A percentile compares a stretch with the other conserved stretches of the same genome.
Conservation (phyloP, 1,284 basidiomycete genomes). For the Heterobasidion irregulare region DNA sequence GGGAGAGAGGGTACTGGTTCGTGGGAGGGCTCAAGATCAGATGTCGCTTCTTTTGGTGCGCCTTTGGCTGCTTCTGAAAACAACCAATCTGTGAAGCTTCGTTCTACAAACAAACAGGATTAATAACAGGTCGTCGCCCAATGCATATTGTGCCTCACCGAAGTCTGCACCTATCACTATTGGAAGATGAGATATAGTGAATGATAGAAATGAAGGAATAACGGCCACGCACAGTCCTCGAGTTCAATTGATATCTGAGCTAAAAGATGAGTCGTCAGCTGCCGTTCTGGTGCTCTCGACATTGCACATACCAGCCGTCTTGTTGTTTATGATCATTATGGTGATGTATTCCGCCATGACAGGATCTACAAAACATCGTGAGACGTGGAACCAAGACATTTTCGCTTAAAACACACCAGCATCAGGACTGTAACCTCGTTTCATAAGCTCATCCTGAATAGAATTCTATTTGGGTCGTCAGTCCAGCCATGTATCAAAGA, state of each 20-base stretch:
- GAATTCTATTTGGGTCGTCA: conserved; percentile 42
- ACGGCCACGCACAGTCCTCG: conserved; percentile 59
- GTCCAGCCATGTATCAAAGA: conserved; percentile 3
- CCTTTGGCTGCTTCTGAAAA: conserved; percentile 72
- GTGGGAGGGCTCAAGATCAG: conserved; percentile 22
- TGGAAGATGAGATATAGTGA: conserved; percentile 13
- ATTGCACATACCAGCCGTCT: conserved; percentile 56
- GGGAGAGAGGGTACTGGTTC: conserved; percentile 27
- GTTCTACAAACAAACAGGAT: conserved; percentile 36
- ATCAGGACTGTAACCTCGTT: conserved; percentile 68
- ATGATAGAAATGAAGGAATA: conserved; percentile 6
- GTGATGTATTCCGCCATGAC: conserved; percentile 90
- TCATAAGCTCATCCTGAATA: conserved; percentile 76
- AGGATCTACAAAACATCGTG: conserved; percentile 41
- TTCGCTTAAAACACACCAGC: conserved; percentile 43
- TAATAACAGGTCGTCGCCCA: conserved; percentile 8
- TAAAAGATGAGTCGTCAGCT: conserved; percentile 22
- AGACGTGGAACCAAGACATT: conserved; percentile 1
- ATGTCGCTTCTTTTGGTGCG: conserved; percentile 32
- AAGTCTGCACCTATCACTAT: conserved; percentile 75
- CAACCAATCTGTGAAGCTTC: conserved; percentile 77
- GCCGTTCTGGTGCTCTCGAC: not conserved
- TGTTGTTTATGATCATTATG: conserved; percentile 89
- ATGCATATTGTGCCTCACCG: conserved; percentile 32
- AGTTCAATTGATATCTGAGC: conserved; percentile 78